Percentiles rank a stretch among this genome's conserved stretches.
Evolutionary conservation across 1,139 yeast species (phyloP).

Genomic region (Geotrichum candidum): DNA sequence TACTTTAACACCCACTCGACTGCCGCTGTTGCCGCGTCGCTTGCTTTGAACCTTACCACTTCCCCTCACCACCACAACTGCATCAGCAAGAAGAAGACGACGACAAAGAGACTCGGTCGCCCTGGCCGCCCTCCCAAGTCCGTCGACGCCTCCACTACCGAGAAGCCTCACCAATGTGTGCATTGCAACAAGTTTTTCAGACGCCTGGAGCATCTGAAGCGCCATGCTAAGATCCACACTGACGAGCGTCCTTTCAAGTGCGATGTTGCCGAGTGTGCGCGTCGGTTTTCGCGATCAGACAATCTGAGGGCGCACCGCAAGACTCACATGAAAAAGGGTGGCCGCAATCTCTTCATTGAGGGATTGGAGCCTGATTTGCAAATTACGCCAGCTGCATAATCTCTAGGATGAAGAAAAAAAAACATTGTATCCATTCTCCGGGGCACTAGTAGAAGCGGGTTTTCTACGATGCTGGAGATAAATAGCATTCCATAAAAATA

Average conservation of each 20-base stretch:
- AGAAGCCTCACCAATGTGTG: constrained; percentile 60
- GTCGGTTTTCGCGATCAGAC: constrained; percentile 72
- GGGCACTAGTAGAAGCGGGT: background rate
- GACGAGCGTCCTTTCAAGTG: constrained; percentile 82
- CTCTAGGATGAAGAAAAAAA: background rate
- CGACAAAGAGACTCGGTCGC: constrained; percentile 6
- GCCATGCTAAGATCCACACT: constrained; percentile 86
- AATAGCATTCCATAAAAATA: background rate
- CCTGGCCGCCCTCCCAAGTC: constrained; percentile 8
- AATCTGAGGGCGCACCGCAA: constrained; percentile 73
- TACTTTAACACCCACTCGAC: constrained; percentile 9
- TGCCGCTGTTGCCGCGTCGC: constrained; percentile 18
- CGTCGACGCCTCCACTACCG: constrained; percentile 30
- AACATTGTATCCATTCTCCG: background rate
- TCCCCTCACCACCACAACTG: constrained; percentile 12
- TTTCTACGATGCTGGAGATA: background rate
- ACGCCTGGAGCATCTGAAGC: constrained; percentile 85
- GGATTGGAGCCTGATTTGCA: constrained; percentile 42
- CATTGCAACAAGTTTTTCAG: constrained; percentile 71
- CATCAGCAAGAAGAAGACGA: constrained; percentile 9
- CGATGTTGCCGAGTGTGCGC: constrained; percentile 56
- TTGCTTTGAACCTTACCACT: constrained; percentile 13
- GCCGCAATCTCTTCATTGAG: constrained; percentile 38
- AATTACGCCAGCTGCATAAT: constrained; percentile 4
- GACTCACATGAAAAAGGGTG: constrained; percentile 57